A percentile compares a stretch with the other conserved stretches of the same genome.
Conservation (phyloP, 352 stramenopile species). For the Pythium monospermum region DNA sequence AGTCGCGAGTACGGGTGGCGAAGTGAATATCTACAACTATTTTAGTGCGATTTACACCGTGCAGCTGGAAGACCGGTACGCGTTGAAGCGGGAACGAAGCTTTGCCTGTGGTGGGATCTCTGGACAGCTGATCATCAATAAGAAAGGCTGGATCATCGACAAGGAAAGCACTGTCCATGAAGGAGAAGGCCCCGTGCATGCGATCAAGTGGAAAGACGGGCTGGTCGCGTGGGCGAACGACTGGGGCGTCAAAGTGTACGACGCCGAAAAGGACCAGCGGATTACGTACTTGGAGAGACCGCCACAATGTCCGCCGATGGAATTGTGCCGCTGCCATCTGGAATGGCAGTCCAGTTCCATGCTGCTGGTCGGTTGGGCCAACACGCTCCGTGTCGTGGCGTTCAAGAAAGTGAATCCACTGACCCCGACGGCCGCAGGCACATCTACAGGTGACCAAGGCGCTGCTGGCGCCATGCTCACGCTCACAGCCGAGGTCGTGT, state of each 20-base stretch:
- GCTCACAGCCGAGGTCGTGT: conserved; percentile 60
- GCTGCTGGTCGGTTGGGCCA: conserved; percentile 72
- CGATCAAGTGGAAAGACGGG: conserved; percentile 74
- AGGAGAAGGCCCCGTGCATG: conserved; percentile 73
- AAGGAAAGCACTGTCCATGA: conserved; percentile 83
- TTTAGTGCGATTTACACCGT: conserved; percentile 80
- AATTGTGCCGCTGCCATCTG: conserved; percentile 75
- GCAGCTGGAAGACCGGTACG: conserved; percentile 73
- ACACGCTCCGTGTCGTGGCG: conserved; percentile 73
- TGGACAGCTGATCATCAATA: conserved; percentile 81
- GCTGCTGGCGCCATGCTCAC: conserved; percentile 24
- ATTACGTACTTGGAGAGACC: conserved; percentile 82
- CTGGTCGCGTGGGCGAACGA: conserved; percentile 83
- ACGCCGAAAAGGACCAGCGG: conserved; percentile 62
- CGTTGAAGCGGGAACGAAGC: conserved; percentile 72
- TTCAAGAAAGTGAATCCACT: conserved; percentile 48
- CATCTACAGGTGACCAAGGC: conserved; percentile 7
- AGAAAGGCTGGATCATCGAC: conserved; percentile 86
- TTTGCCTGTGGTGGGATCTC: conserved; percentile 78
- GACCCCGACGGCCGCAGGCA: conserved; percentile 29
- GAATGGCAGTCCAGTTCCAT: conserved; percentile 59
- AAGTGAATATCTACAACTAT: conserved; percentile 89
- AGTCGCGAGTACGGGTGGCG: conserved; percentile 61
- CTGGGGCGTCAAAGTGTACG: conserved; percentile 85
- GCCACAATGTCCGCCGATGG: conserved; percentile 73